Conservation (phyloP, 23 red algal genomes). For the Gracilariopsis chorda region DNA sequence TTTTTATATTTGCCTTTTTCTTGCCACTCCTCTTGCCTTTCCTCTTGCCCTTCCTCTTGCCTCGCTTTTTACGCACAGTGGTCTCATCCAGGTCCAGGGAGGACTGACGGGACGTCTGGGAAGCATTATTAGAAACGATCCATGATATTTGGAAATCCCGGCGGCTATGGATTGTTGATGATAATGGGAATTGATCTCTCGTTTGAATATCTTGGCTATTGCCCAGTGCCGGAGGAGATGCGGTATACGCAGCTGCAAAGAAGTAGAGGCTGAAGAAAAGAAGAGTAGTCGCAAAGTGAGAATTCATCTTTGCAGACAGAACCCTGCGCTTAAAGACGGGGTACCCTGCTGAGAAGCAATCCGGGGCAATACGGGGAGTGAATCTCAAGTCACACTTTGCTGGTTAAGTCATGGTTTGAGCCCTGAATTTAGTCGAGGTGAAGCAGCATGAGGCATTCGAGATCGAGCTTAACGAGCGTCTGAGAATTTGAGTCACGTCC, state of each 20-base stretch:
- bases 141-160: too few relatives aligned
- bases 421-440: too few relatives aligned
- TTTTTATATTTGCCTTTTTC: neutral
- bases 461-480: too few relatives aligned
- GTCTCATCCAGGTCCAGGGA: neutral
- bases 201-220: too few relatives aligned
- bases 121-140: too few relatives aligned
- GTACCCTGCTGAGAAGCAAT: neutral
- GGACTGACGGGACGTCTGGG: neutral
- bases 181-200: too few relatives aligned
- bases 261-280: neutral
- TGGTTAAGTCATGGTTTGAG: too few relatives aligned
- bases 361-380: too few relatives aligned
- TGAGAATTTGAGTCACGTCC: constrained; percentile 2
- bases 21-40: neutral
- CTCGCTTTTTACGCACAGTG: neutral
- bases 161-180: too few relatives aligned
- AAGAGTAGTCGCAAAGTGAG: neutral
- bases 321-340: neutral
- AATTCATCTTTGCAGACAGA: too few relatives aligned
- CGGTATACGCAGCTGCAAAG: neutral
- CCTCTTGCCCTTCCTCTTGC: neutral
- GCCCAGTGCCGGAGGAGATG: neutral
- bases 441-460: too few relatives aligned
- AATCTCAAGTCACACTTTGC: too few relatives aligned